Base-by-base conservation (phyloP, 1,139 yeast species). In the Williopsis jadinii region DNA sequence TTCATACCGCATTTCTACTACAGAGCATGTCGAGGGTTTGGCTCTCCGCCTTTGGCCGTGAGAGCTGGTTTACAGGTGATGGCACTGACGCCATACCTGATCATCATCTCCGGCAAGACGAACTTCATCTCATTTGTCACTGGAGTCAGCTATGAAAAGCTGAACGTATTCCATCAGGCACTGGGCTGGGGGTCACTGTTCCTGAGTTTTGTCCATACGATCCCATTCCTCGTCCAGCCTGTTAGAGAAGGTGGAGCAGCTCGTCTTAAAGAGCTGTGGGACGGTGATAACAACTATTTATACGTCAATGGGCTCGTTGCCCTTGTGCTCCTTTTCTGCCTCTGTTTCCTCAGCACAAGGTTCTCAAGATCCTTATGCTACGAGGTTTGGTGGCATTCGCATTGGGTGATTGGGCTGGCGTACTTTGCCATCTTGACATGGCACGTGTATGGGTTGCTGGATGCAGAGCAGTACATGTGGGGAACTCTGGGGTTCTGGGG, bases 21-120 rank as follows among this genome's bases (percentile, higher is more conserved):
- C 51, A 60, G 84, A 48, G 74, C 64, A 0, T 79, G 85, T 55
- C 40, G 59, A 6, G 77, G 75, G 0, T 77, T 78, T 58, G 85
- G 84, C 1, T 67, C 80, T 1, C 81, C 84, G n/a, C 84, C 84
- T n/a, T 49, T 77, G 37, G 78, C 77, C 0, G 70, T 74, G 2
- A 58, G 82, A 41, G 64, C 80, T 1, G 82, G 81, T 2, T 46
- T 74, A 32, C 69, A 73, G 69, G 69, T 77, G 5, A 63, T 71
- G 26, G 79, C 80, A 0, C 61, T 75, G 42, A 64, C 74, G 3
- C 82, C 82, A 0, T 73, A 74, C 50, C 56, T 75, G 28, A 68
- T 71, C 45, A 63, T 74, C 2, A 57, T 76, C 44, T 68, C 78
- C 0, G 82, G 82, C 4, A 76, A 77, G 55, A 55, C 75, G 10